A percentile compares a stretch with the other conserved stretches of the same genome.
These are phyloP conservation scores for Barnettozyma salicaria DNA, from an alignment of 805 yeast species.

Conservation along the genomic window DNA sequence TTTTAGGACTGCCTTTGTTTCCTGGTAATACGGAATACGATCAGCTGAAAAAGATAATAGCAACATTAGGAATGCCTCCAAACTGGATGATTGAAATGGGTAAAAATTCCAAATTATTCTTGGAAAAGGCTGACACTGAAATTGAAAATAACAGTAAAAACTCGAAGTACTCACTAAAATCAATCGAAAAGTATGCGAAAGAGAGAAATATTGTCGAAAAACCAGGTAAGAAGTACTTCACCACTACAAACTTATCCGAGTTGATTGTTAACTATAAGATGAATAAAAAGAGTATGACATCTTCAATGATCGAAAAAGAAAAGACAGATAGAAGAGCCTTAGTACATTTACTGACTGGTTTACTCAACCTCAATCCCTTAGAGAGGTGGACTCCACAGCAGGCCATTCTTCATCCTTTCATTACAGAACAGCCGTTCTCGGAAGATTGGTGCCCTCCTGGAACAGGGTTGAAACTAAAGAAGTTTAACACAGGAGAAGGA, in stretches of 20 bases:
- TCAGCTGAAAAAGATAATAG: conserved; percentile 75
- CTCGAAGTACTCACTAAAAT: conserved; percentile 22
- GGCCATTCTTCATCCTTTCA: conserved; percentile 86
- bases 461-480: conserved; percentile 13
- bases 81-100: conserved; percentile 97
- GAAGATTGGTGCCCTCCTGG: conserved; percentile 54
- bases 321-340: conserved; percentile 63
- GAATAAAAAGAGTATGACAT: conserved; percentile 49
- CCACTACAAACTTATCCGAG: conserved; percentile 57
- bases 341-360: conserved; percentile 71
- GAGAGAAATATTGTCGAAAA: conserved; percentile 58
- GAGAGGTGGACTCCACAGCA: conserved; percentile 98
- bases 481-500: background rate
- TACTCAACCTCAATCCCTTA: conserved; percentile 79
- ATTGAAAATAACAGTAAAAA: conserved; percentile 3
- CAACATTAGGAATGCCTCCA: conserved; percentile 83
- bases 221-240: conserved; percentile 81
- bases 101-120: conserved; percentile 65
- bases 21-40: conserved; percentile 95
- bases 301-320: conserved; percentile 55
- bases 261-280: conserved; percentile 71
- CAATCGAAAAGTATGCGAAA: conserved; percentile 41
- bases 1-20: conserved; percentile 85
- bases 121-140: conserved; percentile 25
- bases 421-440: conserved; percentile 52